Conservation (phyloP, 2,329 filamentous ascomycete genomes). For the Thelonectria discophora region DNA sequence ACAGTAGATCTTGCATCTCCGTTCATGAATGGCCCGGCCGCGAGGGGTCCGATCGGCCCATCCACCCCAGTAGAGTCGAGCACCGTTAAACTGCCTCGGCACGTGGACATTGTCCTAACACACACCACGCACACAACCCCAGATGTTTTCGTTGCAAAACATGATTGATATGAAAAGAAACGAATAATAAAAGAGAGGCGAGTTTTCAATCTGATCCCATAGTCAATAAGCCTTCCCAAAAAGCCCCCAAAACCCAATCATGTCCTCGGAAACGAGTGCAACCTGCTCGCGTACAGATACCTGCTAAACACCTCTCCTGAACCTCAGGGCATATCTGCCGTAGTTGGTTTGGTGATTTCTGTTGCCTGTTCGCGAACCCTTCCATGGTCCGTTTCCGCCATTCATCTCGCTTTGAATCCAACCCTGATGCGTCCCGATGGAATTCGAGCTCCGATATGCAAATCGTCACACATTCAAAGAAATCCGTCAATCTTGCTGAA, state of each 20-base stretch:
- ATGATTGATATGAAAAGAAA: not conserved
- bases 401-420: constrained; percentile 4
- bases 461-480: constrained; percentile 15
- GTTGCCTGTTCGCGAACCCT: constrained; percentile 29
- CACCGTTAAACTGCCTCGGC: not conserved
- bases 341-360: constrained; percentile 34
- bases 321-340: constrained; percentile 15
- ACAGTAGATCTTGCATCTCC: too few species aligned
- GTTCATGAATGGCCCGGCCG: too few species aligned
- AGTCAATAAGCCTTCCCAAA: not conserved
- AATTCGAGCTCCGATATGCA: constrained; percentile 17
- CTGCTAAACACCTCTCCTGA: constrained; percentile 20
- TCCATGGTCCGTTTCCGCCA: constrained; percentile 13
- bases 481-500: constrained; percentile 12
- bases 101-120: too few species aligned
- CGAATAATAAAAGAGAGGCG: constrained; percentile 3
- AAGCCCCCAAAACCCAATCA: not conserved
- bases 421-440: constrained; percentile 3
- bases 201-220: constrained; percentile 15
- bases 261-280: not conserved
- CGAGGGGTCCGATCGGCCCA: too few species aligned
- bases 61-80: too few species aligned
- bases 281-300: constrained; percentile 5
- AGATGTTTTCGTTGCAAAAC: not conserved
- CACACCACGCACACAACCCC: not conserved